A percentile compares a stretch with the other conserved stretches of the same genome.
phyloP scores from a whole-genome alignment of 306 rosid species.

The Dryas octopetala region DNA sequence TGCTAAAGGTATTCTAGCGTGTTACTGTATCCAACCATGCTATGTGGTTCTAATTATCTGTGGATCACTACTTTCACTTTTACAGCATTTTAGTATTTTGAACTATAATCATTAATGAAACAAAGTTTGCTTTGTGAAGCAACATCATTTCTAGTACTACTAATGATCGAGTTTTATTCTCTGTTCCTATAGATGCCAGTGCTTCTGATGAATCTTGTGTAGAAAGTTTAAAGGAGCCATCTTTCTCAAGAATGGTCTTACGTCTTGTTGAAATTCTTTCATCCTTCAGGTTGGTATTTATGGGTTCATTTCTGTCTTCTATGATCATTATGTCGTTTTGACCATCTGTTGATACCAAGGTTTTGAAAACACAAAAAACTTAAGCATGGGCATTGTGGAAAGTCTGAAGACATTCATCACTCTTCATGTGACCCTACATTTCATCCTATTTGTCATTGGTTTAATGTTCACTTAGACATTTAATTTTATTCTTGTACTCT shows the following conservation, averaged over 20 bases:
- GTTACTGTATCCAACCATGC: slow-evolving; percentile 24
- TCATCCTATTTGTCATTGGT: not conserved
- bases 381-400: not conserved
- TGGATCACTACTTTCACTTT: not conserved
- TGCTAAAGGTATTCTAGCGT: slow-evolving; percentile 21
- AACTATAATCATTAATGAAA: not conserved
- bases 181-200: slow-evolving; percentile 41
- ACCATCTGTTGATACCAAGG: not conserved
- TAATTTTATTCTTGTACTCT: not conserved
- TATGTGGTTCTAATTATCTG: not conserved
- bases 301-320: slow-evolving; percentile 17
- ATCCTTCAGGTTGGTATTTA: slow-evolving; percentile 61
- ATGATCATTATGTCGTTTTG: slow-evolving; percentile 9
- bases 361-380: not conserved
- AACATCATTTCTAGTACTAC: slow-evolving; percentile 20
- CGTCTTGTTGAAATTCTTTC: slow-evolving; percentile 78
- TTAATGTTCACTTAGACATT: not conserved
- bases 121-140: not conserved
- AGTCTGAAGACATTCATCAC: not conserved
- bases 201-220: slow-evolving; percentile 46
- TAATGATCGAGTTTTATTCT: slow-evolving; percentile 16
- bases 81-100: not conserved
- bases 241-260: slow-evolving; percentile 72
- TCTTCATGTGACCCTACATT: not conserved
- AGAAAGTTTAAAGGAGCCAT: slow-evolving; percentile 51